Conservation (phyloP, 2,329 filamentous ascomycete species). For the Pyrenophora teres region DNA sequence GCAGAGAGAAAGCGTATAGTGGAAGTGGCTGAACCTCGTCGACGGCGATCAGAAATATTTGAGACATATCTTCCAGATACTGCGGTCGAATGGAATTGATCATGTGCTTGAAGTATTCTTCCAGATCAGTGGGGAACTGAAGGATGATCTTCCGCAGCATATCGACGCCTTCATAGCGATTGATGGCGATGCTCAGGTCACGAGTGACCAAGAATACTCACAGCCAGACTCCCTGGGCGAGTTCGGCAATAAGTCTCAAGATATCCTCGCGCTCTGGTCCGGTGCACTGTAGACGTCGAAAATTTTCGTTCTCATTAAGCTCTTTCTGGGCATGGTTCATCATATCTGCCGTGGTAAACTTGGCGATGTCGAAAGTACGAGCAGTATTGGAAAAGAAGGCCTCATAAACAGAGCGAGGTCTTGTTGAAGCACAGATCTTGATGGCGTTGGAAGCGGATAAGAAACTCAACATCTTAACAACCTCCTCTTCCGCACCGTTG, state of each 20-base stretch:
- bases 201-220: slow-evolving; percentile 24
- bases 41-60: slow-evolving; percentile 16
- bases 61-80: slow-evolving; percentile 17
- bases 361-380: neutral
- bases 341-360: slow-evolving; percentile 4
- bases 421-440: slow-evolving; percentile 15
- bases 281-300: neutral
- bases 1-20: slow-evolving; percentile 12
- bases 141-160: slow-evolving; percentile 14
- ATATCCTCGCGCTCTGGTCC: neutral
- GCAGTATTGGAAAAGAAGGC: neutral
- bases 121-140: slow-evolving; percentile 16
- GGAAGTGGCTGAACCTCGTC: slow-evolving; percentile 6
- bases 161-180: slow-evolving; percentile 8
- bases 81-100: slow-evolving; percentile 8
- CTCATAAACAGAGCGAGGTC: slow-evolving; percentile 13
- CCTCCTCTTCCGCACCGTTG: slow-evolving; percentile 4
- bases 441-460: slow-evolving; percentile 1
- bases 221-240: slow-evolving; percentile 22
- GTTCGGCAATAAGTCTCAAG: slow-evolving; percentile 5
- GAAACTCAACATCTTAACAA: slow-evolving; percentile 4
- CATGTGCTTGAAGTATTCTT: slow-evolving; percentile 20
- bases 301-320: neutral
- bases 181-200: neutral
- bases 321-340: neutral